These are phyloP conservation scores for Aegilops umbellulata DNA, from an alignment of 176 grass and related monocot species.

Conservation along the genomic window DNA sequence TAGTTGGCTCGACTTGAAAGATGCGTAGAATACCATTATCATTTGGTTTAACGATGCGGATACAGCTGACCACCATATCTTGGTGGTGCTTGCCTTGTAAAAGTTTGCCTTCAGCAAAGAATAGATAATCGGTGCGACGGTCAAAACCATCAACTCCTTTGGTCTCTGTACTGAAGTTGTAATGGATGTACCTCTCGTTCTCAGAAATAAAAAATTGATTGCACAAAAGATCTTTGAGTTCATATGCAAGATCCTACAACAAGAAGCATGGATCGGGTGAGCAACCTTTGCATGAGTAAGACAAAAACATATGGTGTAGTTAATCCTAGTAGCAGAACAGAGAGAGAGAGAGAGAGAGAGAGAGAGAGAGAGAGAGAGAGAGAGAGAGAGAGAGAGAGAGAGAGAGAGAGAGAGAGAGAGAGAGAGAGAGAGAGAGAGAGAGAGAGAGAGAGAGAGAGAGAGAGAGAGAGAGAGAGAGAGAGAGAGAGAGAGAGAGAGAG, in stretches of 20 bases:
- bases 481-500: too few species aligned
- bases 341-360: too few species aligned
- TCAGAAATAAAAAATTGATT: not conserved
- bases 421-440: too few species aligned
- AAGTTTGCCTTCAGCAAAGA: not conserved
- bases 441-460: too few species aligned
- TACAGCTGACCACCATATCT: not conserved
- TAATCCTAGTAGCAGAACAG: not conserved
- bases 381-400: too few species aligned
- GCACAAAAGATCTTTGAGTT: not conserved
- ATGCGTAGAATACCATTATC: not conserved
- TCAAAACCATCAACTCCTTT: not conserved
- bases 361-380: too few species aligned
- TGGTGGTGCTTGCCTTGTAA: not conserved
- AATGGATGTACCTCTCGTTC: not conserved
- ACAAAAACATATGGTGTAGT: not conserved
- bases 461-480: too few species aligned
- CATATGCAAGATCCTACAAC: not conserved
- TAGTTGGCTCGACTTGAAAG: not conserved
- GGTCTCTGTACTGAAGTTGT: not conserved
- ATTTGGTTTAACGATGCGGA: not conserved
- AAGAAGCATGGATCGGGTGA: not conserved
- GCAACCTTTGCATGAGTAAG: not conserved
- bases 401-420: too few species aligned
- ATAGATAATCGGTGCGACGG: not conserved